These are phyloP conservation scores for Nissolia schottii DNA, from an alignment of 306 rosid species.

Conservation along the genomic window DNA sequence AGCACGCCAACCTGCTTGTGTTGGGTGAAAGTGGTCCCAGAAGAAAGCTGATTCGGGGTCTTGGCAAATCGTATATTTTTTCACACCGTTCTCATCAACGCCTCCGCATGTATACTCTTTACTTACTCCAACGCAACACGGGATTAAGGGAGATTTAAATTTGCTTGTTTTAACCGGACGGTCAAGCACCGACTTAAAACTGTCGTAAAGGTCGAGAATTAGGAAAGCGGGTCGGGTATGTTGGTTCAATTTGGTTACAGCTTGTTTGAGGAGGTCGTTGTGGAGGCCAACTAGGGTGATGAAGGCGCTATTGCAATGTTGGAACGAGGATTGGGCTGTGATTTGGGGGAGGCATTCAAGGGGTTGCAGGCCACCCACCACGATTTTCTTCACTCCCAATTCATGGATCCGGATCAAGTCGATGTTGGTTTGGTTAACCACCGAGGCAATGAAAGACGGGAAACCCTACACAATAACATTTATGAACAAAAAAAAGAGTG, in stretches of 20 bases:
- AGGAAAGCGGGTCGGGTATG: slow-evolving; percentile 29
- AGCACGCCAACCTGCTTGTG: slow-evolving; percentile 73
- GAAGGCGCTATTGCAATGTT: slow-evolving; percentile 6
- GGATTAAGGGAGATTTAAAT: slow-evolving; percentile 43
- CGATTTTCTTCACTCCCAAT: slow-evolving; percentile 43
- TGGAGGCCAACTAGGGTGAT: slow-evolving; percentile 14
- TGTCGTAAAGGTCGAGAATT: slow-evolving; percentile 45
- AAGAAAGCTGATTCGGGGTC: slow-evolving; percentile 55
- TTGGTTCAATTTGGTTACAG: slow-evolving; percentile 44
- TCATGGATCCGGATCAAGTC: slow-evolving; percentile 25
- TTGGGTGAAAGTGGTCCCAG: slow-evolving; percentile 74
- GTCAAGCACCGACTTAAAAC: slow-evolving; percentile 44
- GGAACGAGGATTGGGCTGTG: slow-evolving; percentile 23
- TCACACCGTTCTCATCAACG: slow-evolving; percentile 32
- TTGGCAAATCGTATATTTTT: slow-evolving; percentile 50
- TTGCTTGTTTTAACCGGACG: background rate
- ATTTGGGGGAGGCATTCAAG: slow-evolving; percentile 34
- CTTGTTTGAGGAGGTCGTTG: slow-evolving; percentile 24
- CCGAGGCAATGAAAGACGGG: background rate
- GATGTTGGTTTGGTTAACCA: slow-evolving; percentile 2
- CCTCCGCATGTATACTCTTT: slow-evolving; percentile 45
- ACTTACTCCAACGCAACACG: slow-evolving; percentile 61
- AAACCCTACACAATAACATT: too few relatives aligned
- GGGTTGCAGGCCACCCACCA: slow-evolving; percentile 20
- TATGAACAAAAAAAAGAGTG: background rate